Conservation (phyloP, 768 basidiomycete species). For the Naganishia vaughanmartiniae region DNA sequence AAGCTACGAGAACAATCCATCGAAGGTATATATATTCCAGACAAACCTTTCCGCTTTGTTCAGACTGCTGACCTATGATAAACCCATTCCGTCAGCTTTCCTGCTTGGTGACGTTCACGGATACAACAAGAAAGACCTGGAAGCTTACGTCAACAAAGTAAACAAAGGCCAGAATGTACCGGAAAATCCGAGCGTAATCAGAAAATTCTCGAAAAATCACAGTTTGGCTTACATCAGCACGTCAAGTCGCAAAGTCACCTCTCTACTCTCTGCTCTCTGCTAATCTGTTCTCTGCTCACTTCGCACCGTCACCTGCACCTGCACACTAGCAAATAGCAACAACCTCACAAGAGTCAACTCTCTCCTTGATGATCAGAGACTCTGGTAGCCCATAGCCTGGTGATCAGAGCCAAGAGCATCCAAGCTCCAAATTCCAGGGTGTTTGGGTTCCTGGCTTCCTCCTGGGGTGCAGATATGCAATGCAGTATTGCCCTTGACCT, state of each 20-base stretch:
- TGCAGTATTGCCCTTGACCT: no score
- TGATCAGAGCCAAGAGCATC: no score
- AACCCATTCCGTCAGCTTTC: not conserved
- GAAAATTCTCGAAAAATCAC: not conserved
- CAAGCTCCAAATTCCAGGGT: no score
- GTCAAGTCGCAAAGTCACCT: not conserved
- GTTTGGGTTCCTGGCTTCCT: no score
- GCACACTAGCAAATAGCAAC: no score
- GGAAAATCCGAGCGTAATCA: not conserved
- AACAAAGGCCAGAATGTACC: not conserved
- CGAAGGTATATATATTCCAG: not conserved
- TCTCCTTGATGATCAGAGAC: no score
- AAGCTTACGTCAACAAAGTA: not conserved
- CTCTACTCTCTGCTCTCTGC: not conserved
- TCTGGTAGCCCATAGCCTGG: no score
- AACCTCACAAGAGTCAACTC: no score
- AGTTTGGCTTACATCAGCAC: not conserved
- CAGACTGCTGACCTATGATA: not conserved
- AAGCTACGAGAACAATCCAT: conserved; percentile 13
- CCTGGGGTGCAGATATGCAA: no score
- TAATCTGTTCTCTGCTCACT: no score
- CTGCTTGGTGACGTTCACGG: not conserved
- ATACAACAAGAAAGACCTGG: not conserved
- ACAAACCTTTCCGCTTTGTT: not conserved
- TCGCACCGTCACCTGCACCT: no score